Base-by-base conservation (phyloP, 805 yeast genomes). In the Starmerella roubikii region DNA sequence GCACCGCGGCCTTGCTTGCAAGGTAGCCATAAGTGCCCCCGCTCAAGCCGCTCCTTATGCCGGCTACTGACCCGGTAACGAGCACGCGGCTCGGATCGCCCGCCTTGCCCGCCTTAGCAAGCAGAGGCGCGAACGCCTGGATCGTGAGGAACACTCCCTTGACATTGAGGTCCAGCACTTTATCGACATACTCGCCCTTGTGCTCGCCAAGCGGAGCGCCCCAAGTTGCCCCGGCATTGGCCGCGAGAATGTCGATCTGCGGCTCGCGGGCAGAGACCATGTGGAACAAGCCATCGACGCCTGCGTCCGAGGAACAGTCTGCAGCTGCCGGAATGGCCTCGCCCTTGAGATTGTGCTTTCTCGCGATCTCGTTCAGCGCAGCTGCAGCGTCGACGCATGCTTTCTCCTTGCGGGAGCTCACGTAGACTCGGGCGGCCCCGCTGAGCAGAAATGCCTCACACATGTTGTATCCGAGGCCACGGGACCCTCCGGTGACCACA, bases 151-250 rank as follows among this genome's bases (percentile, higher is more conserved):
- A 79, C 21, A 79, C 84, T 13, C 84, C 80, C 41, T 69, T 68
- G 20, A 79, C 67, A 49, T 78, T 78, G 50, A 79, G 66, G 35
- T 66, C 68, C 53, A 77, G 54, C 6, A 79, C 78, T 55, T 77
- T 77, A 47, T 67, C 71, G 47, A 78, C 55, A 1, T 81, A 83
- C 3, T 59, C 44, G 22, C 72, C 72, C 3, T 82, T 73, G 52
- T 79, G 85, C 10, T 60, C 58, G 28, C 65, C 74, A 35, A 79
- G 56, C 11, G 71, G 71, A 1, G 73, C 76, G 16, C 85, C 86
- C 86, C 86, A 78, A 12, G 78, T 60, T 8, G 85, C 84, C 23
- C 88, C 88, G 5, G 88, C 86, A 51, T 78, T 79, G 35, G 85
- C 82, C 49, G 76, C 65, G 45, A 78, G 64, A 44, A 78, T 75